Conservation (phyloP, 495 filamentous ascomycete species). For the Neurospora sp. region DNA sequence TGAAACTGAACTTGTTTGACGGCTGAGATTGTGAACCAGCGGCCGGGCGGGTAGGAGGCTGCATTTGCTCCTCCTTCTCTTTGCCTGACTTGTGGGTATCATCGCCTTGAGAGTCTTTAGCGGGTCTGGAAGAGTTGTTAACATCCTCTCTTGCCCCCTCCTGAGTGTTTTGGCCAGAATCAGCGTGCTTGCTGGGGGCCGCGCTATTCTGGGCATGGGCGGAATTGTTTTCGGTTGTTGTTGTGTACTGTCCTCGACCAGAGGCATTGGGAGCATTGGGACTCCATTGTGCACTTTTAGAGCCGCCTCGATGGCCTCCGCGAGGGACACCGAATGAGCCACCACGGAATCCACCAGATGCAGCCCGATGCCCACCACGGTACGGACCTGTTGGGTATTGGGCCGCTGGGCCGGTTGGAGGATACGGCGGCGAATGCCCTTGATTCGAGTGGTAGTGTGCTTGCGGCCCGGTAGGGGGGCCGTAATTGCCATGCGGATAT, state of each 20-base stretch:
- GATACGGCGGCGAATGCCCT: slow-evolving; percentile 39
- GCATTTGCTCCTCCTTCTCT: slow-evolving; percentile 30
- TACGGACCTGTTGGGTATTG: slow-evolving; percentile 44
- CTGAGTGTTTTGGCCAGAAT: slow-evolving; percentile 13
- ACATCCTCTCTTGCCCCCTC: slow-evolving; percentile 36
- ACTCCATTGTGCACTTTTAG: slow-evolving; percentile 27
- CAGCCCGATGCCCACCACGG: slow-evolving; percentile 41
- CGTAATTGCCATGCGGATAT: slow-evolving; percentile 45
- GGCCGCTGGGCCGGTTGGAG: slow-evolving; percentile 38
- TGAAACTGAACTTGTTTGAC: slow-evolving; percentile 72
- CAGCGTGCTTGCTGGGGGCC: slow-evolving; percentile 38
- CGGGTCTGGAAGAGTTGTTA: slow-evolving; percentile 51
- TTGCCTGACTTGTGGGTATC: slow-evolving; percentile 42
- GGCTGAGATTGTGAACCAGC: slow-evolving; percentile 38
- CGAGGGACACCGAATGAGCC: slow-evolving; percentile 22
- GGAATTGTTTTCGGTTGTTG: slow-evolving; percentile 21
- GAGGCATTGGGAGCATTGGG: slow-evolving; percentile 9
- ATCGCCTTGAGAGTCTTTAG: slow-evolving; percentile 55
- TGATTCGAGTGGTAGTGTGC: slow-evolving; percentile 26
- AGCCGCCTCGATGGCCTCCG: slow-evolving; percentile 26
- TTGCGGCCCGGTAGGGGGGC: slow-evolving; percentile 41
- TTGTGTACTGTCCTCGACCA: slow-evolving; percentile 5
- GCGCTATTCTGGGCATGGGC: slow-evolving; percentile 23
- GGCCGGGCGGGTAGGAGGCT: slow-evolving; percentile 36
- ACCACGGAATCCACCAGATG: slow-evolving; percentile 30